These are phyloP conservation scores for Calonectria multiphialidica DNA, from an alignment of 2,329 filamentous ascomycete genomes.

Conservation along the genomic window DNA sequence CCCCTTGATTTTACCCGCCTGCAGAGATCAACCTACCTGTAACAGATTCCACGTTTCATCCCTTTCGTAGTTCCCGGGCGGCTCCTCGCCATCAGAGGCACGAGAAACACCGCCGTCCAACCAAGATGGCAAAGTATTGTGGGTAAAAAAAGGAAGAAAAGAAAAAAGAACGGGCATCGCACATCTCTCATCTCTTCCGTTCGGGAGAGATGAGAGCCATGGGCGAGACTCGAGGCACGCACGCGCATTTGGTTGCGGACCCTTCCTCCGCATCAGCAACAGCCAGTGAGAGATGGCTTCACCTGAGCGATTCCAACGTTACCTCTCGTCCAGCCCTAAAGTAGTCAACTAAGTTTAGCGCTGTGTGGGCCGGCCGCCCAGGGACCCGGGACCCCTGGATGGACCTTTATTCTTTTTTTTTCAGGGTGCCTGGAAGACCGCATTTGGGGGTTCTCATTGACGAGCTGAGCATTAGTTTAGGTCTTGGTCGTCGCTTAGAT, in stretches of 20 bases:
- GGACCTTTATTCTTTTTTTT: not conserved
- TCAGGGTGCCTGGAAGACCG: not conserved
- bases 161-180: not conserved
- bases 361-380: not conserved
- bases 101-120: not conserved
- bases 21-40: constrained; percentile 19
- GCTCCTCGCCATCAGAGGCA: not conserved
- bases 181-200: not conserved
- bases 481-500: not conserved
- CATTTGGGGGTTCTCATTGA: not conserved
- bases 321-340: constrained; percentile 17
- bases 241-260: not conserved
- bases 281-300: constrained; percentile 1
- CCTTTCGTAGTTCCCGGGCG: constrained; percentile 16
- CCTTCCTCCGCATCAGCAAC: no score
- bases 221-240: not conserved
- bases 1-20: constrained; percentile 1
- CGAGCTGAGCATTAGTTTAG: constrained; percentile 1
- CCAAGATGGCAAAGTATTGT: not conserved
- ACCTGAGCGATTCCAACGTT: not conserved
- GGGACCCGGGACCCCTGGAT: constrained; percentile 5
- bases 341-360: not conserved
- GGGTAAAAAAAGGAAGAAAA: not conserved
- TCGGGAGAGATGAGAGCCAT: not conserved
- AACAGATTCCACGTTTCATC: constrained; percentile 38